These are phyloP conservation scores for Pleurotus salmoneostramineus DNA, from an alignment of 768 basidiomycete genomes.

Conservation along the genomic window DNA sequence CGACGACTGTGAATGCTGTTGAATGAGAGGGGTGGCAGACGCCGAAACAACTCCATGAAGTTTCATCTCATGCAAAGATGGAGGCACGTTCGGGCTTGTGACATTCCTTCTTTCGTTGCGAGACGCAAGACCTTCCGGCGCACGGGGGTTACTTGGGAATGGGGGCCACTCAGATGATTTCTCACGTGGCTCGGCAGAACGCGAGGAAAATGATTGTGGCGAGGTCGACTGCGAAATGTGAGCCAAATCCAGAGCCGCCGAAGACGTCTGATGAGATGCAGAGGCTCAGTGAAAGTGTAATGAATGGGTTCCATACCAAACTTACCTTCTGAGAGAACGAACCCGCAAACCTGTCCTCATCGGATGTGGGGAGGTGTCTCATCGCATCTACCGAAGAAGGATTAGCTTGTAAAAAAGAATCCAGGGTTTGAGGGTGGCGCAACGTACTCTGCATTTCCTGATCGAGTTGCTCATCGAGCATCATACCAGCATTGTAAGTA, in stretches of 20 bases:
- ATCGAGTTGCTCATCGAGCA: constrained; percentile 91
- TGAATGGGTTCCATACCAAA: constrained; percentile 21
- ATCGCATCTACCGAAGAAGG: constrained; percentile 63
- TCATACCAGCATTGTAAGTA: constrained; percentile 79
- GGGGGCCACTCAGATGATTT: constrained; percentile 94
- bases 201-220: constrained; percentile 55
- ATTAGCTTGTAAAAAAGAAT: constrained; percentile 8
- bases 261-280: constrained; percentile 55
- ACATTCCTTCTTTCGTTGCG: constrained; percentile 67
- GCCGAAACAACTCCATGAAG: constrained; percentile 48
- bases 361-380: constrained; percentile 81
- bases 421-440: not conserved
- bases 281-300: constrained; percentile 5
- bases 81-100: constrained; percentile 69
- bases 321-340: constrained; percentile 67
- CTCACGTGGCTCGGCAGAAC: constrained; percentile 54
- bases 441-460: constrained; percentile 90
- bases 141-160: constrained; percentile 63
- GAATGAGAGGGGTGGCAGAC: constrained; percentile 59
- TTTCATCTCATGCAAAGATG: constrained; percentile 47
- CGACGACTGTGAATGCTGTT: constrained; percentile 55
- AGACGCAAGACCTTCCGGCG: constrained; percentile 51
- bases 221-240: constrained; percentile 76
- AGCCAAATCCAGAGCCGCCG: constrained; percentile 90
- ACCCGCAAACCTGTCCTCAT: constrained; percentile 80